These are phyloP conservation scores for Bacterosira constricta DNA, from an alignment of 108 stramenopile genomes.

Conservation along the genomic window DNA sequence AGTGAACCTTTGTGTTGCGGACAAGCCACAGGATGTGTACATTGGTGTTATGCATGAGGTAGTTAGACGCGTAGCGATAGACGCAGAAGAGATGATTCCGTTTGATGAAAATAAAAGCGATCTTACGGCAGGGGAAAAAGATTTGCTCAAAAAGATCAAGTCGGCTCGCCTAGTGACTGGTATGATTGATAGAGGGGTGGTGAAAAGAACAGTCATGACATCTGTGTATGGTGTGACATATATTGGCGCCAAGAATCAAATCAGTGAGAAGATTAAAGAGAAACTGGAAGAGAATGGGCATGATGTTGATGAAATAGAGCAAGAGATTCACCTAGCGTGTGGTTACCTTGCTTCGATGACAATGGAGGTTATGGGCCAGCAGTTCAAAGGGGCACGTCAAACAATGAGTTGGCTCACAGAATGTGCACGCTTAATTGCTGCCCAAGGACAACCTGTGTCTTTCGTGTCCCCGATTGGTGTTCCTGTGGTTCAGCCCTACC, in stretches of 20 bases:
- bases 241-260: slow-evolving; percentile 97
- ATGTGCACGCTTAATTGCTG: slow-evolving; percentile 85
- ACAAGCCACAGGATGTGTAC: slow-evolving; percentile 97
- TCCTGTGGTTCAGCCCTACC: slow-evolving; percentile 98
- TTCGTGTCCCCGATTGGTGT: slow-evolving; percentile 98
- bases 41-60: slow-evolving; percentile 93
- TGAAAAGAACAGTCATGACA: slow-evolving; percentile 99
- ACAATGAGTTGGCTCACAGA: slow-evolving; percentile 98
- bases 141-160: slow-evolving; percentile 58
- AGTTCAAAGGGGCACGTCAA: slow-evolving; percentile 91
- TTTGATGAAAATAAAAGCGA: slow-evolving; percentile 70
- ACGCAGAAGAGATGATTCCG: slow-evolving; percentile 58
- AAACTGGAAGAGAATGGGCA: slow-evolving; percentile 78
- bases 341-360: slow-evolving; percentile 92
- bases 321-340: slow-evolving; percentile 82
- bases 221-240: slow-evolving; percentile 99
- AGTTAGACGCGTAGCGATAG: slow-evolving; percentile 78
- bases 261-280: slow-evolving; percentile 87
- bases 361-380: slow-evolving; percentile 93
- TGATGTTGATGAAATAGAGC: slow-evolving; percentile 85
- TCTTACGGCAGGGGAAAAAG: slow-evolving; percentile 59
- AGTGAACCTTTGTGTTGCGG: slow-evolving; percentile 92
- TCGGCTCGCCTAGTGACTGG: slow-evolving; percentile 87
- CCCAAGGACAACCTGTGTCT: slow-evolving; percentile 92
- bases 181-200: slow-evolving; percentile 93